Conservation (phyloP, 2,329 filamentous ascomycete genomes). For the Alternaria burnsii region DNA sequence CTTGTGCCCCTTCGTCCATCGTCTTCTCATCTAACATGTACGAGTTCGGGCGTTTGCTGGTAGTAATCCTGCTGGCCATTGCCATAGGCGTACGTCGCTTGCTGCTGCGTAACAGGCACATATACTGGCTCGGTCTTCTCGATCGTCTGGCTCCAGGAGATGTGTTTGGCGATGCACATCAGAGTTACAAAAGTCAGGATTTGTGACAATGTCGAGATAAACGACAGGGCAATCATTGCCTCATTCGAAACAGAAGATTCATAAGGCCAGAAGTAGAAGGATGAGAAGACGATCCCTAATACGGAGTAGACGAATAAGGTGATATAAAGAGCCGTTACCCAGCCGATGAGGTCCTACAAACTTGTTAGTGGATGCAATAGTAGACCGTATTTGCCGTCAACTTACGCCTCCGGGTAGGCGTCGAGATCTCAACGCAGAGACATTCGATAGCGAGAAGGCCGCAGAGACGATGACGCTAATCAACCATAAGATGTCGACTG, state of each 20-base stretch:
- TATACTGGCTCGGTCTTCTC: neutral
- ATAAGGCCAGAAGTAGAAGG: neutral
- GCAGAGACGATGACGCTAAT: constrained; percentile 26
- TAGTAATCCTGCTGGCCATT: constrained; percentile 24
- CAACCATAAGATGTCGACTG: constrained; percentile 29
- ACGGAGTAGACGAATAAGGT: constrained; percentile 31
- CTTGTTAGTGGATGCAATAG: neutral
- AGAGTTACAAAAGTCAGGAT: constrained; percentile 29
- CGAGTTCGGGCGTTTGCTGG: constrained; percentile 23
- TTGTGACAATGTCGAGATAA: constrained; percentile 26
- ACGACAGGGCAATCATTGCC: constrained; percentile 14
- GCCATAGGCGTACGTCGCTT: constrained; percentile 18
- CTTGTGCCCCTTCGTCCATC: neutral
- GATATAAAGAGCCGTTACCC: constrained; percentile 25
- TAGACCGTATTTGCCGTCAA: neutral
- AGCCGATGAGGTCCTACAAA: constrained; percentile 28
- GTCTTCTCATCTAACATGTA: neutral
- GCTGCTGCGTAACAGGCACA: constrained; percentile 12
- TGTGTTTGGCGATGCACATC: constrained; percentile 32
- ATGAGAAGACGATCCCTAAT: constrained; percentile 21
- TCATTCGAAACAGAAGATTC: neutral
- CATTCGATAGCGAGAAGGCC: constrained; percentile 20
- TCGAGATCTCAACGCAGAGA: constrained; percentile 27
- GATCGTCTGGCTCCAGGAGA: constrained; percentile 14
- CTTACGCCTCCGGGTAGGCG: constrained; percentile 29